Conservation (phyloP, 2,329 filamentous ascomycete species). For the Metarhizium robertsii region DNA sequence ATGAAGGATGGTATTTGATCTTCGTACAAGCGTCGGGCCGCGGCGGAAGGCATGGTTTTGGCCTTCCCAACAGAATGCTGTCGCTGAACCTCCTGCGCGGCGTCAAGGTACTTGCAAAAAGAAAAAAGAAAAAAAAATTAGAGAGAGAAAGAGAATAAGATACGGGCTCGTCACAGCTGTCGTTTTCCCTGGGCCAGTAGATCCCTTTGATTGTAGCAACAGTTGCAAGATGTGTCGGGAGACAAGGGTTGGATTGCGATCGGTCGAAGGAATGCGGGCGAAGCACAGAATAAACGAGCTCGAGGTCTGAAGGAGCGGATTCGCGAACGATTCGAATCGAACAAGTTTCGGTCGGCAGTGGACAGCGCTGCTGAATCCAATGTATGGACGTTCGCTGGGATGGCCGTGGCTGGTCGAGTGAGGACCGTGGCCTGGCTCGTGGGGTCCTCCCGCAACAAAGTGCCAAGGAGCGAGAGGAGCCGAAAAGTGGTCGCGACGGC, state of each 20-base stretch:
- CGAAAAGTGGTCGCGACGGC: constrained; percentile 1
- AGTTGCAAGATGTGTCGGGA: background rate
- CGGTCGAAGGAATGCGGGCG: background rate
- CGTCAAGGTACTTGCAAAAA: background rate
- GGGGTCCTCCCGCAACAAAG: constrained; percentile 5
- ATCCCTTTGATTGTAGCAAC: background rate
- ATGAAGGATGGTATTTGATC: constrained; percentile 68
- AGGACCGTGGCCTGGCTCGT: constrained; percentile 4
- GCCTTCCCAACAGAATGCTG: background rate
- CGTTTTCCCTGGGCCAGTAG: background rate
- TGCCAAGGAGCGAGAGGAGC: constrained; percentile 1
- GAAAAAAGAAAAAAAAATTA: background rate
- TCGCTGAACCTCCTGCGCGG: background rate
- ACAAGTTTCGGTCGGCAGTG: constrained; percentile 14
- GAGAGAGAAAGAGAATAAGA: background rate
- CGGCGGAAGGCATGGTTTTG: constrained; percentile 51
- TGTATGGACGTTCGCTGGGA: constrained; percentile 11
- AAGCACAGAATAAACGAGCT: constrained; percentile 5
- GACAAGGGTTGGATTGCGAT: background rate
- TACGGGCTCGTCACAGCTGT: background rate
- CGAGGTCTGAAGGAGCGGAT: constrained; percentile 9
- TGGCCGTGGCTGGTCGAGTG: constrained; percentile 10
- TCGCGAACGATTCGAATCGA: constrained; percentile 7
- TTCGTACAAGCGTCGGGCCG: constrained; percentile 52
- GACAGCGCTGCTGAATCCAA: constrained; percentile 47